Evolutionary conservation across 306 rosid genomes (phyloP).

Genomic region (Myrica gale): DNA sequence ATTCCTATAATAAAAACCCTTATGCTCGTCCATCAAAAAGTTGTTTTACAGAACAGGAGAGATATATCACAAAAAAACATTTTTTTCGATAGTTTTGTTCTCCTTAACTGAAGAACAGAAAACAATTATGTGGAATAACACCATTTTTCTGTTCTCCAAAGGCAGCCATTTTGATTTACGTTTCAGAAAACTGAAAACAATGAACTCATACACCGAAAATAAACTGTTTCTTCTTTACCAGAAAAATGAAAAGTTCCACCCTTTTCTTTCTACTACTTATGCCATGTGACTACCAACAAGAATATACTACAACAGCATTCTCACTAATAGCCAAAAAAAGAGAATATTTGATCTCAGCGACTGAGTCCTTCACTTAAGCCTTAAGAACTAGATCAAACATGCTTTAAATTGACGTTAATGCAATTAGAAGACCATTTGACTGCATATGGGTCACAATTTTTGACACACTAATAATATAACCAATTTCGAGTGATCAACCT

Average conservation of each 20-base stretch:
- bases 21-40: no score
- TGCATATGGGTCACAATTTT: not conserved
- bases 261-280: not conserved
- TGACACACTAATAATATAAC: not conserved
- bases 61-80: no score
- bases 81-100: not conserved
- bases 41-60: not conserved
- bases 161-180: not conserved
- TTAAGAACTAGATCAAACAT: not conserved
- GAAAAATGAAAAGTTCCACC: not conserved
- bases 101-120: not conserved
- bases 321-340: not conserved
- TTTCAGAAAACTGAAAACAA: no score
- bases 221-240: no score
- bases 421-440: not conserved
- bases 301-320: not conserved
- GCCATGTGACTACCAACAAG: not conserved
- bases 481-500: not conserved
- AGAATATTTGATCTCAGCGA: not conserved
- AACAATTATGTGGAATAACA: not conserved
- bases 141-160: not conserved
- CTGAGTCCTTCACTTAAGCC: not conserved
- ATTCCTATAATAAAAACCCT: no score
- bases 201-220: no score
- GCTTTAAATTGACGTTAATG: no score